Conservation (phyloP, 345 rosid species). For the Salix suchowensis region DNA sequence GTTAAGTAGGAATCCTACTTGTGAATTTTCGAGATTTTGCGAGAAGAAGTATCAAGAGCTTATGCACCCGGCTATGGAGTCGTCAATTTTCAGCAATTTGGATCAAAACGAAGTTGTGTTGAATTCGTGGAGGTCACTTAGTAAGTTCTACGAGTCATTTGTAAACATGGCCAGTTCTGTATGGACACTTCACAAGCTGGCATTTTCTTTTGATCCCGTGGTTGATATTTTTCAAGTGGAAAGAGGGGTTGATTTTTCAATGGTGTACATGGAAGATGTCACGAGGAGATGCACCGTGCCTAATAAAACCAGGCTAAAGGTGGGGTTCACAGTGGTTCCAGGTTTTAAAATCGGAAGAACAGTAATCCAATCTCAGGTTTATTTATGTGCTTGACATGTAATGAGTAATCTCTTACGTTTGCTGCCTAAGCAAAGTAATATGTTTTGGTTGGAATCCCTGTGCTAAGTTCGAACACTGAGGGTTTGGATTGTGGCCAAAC, state of each 20-base stretch:
- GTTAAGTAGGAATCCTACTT: constrained; percentile 53
- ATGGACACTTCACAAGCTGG: constrained; percentile 79
- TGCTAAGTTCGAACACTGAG: background rate
- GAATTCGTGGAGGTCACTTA: constrained; percentile 79
- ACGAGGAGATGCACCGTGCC: constrained; percentile 30
- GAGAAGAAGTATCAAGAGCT: constrained; percentile 87
- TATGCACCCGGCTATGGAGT: constrained; percentile 81
- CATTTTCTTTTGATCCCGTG: constrained; percentile 70
- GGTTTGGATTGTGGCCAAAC: constrained; percentile 2
- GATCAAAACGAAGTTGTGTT: constrained; percentile 64
- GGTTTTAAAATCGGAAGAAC: constrained; percentile 80
- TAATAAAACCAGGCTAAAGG: constrained; percentile 45
- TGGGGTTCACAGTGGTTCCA: constrained; percentile 86
- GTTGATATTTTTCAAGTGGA: constrained; percentile 89
- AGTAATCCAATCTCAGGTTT: constrained; percentile 74
- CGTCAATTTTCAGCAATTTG: constrained; percentile 67
- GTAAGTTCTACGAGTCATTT: constrained; percentile 67
- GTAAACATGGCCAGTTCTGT: constrained; percentile 79
- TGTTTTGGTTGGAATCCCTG: constrained; percentile 5
- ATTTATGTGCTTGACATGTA: constrained; percentile 47
- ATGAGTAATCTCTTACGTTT: constrained; percentile 26
- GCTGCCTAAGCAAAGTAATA: background rate
- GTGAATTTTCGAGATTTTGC: constrained; percentile 74
- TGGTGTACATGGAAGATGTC: constrained; percentile 86
- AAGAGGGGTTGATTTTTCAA: constrained; percentile 67